Base-by-base conservation (phyloP, 306 rosid genomes). In the Begonia fuchsioides region DNA sequence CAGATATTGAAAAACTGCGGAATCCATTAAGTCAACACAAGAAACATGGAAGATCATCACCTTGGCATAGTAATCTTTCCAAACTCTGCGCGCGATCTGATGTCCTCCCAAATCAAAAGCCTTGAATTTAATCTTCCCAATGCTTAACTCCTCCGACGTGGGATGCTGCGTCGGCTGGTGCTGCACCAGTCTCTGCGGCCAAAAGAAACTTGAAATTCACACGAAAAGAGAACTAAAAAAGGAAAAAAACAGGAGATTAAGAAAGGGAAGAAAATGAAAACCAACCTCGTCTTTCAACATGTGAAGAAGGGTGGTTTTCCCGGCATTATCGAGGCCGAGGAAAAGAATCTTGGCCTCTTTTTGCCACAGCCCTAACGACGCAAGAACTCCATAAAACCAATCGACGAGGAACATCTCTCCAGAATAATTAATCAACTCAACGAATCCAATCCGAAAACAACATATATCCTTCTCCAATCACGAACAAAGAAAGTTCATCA, bases 61-160 rank as follows among this genome's bases (percentile, higher is more conserved):
- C 97, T 88, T 81, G n/a, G 97, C 86, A 62, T 84, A 84, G 72
- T 88, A 84, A 66, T 88, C 96, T 74, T 81, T n/a, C n/a, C n/a
- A n/a, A n/a, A n/a, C n/a, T n/a, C n/a, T n/a, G n/a, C n/a, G n/a
- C n/a, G n/a, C n/a, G n/a, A n/a, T n/a, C n/a, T n/a, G n/a, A n/a
- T n/a, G n/a, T n/a, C n/a, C n/a, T n/a, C n/a, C n/a, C n/a, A n/a
- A n/a, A n/a, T n/a, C n/a, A n/a, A n/a, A n/a, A n/a, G n/a, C n/a
- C n/a, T n/a, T n/a, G n/a, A n/a, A 88, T 71, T 84, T 88, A 62
- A 88, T 88, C 67, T 81, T 74, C 47, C 95, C 95, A 59, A 88
- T 88, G 74, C 93, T 84, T 69, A 81, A 64, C 68, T 84, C 97
- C 72, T 84, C 95, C 13, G 95, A 88, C 4, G 95, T 88, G 2